phyloP scores from a whole-genome alignment of 441 rosid genomes.

The Hura crepitans region DNA sequence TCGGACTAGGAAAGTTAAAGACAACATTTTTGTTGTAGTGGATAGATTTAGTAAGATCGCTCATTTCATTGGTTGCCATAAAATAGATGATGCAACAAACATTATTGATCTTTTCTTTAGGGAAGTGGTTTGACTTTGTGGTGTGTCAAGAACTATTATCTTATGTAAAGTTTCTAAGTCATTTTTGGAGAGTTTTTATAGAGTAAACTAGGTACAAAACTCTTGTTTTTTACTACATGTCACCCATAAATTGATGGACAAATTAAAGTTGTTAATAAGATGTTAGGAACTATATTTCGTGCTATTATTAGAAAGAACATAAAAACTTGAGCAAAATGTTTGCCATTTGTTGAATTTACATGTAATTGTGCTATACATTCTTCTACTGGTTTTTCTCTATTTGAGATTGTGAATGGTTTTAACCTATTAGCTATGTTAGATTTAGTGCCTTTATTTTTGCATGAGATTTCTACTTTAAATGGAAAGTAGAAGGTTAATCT shows the following conservation, averaged over 20 bases:
- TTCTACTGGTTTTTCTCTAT: not conserved
- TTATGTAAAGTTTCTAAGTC: not conserved
- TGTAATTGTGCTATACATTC: not conserved
- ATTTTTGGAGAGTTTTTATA: not conserved
- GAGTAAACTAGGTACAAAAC: not conserved
- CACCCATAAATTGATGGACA: not conserved
- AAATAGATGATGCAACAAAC: not conserved
- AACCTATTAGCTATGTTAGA: not conserved
- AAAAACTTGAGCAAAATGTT: not conserved
- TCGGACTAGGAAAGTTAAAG: not conserved
- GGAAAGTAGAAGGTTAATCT: not conserved
- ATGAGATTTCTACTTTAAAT: not conserved
- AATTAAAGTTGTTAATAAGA: not conserved
- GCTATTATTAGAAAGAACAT: not conserved
- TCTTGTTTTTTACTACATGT: not conserved
- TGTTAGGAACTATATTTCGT: not conserved
- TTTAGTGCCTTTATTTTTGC: not conserved
- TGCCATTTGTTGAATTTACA: not conserved
- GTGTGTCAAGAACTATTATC: not conserved
- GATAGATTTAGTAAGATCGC: not conserved
- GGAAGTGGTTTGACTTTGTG: too few relatives aligned
- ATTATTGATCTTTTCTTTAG: not conserved
- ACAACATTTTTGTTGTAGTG: not conserved
- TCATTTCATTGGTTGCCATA: too few relatives aligned
- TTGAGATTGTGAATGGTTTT: too few relatives aligned